Conservation (phyloP, 1,284 basidiomycete genomes). For the Polyporus tsugae region DNA sequence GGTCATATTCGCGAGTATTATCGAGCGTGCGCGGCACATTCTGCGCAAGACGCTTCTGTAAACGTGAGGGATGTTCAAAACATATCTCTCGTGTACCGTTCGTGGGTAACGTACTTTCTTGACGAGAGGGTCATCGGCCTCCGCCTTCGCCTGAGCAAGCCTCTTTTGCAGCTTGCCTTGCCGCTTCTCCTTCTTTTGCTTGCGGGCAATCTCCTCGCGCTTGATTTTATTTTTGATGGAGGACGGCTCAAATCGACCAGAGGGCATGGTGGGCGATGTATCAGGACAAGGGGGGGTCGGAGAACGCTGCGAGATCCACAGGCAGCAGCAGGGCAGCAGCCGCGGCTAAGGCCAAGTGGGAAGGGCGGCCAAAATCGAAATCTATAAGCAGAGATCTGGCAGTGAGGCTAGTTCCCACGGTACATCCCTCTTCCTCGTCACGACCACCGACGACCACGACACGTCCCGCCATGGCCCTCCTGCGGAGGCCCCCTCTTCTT, state of each 20-base stretch:
- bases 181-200: constrained; percentile 81
- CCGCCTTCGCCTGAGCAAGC: constrained; percentile 76
- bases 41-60: constrained; percentile 80
- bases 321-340: not conserved
- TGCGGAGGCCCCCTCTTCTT: constrained; percentile 43
- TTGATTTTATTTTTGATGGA: constrained; percentile 87
- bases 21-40: constrained; percentile 95
- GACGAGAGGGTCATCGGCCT: constrained; percentile 71
- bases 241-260: constrained; percentile 66
- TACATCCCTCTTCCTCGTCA: constrained; percentile 33
- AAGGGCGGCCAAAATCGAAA: constrained; percentile 25
- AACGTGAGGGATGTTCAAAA: not conserved
- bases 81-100: not conserved
- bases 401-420: constrained; percentile 34
- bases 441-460: constrained; percentile 34
- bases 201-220: constrained; percentile 78
- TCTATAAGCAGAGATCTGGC: constrained; percentile 22
- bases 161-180: constrained; percentile 86
- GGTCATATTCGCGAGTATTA: constrained; percentile 91
- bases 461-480: constrained; percentile 38
- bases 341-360: constrained; percentile 1
- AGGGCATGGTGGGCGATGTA: constrained; percentile 51
- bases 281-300: not conserved
- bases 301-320: constrained; percentile 1
- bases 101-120: constrained; percentile 65